Evolutionary conservation across 2,329 filamentous ascomycete genomes (phyloP).

Genomic region (Polychaeton citri): DNA sequence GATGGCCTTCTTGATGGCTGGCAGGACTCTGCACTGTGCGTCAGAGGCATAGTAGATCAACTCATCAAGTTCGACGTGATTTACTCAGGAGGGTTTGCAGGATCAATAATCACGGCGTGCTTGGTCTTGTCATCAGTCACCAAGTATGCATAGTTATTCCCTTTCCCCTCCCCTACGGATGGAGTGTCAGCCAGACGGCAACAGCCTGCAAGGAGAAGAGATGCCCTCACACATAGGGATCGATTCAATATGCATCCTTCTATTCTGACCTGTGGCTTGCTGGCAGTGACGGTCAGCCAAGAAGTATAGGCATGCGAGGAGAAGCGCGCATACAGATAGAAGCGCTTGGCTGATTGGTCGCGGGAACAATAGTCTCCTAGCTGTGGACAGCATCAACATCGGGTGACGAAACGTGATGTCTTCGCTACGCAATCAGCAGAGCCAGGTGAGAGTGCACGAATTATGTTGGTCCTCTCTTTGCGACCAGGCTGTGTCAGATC

Average conservation of each 20-base stretch:
- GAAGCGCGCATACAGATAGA: neutral
- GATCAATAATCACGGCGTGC: constrained; percentile 55
- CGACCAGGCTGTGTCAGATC: no score
- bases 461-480: no score
- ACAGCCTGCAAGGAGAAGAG: neutral
- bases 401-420: no score
- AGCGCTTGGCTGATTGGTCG: neutral
- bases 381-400: neutral
- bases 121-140: constrained; percentile 37
- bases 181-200: constrained; percentile 3
- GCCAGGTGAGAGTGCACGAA: no score
- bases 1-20: constrained; percentile 59
- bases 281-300: neutral
- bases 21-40: constrained; percentile 38
- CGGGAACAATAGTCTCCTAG: neutral
- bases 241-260: constrained; percentile 67
- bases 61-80: constrained; percentile 16
- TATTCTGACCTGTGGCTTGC: neutral
- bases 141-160: constrained; percentile 73
- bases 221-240: constrained; percentile 68
- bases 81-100: constrained; percentile 65
- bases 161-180: constrained; percentile 54
- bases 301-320: neutral
- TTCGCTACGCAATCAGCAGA: no score
- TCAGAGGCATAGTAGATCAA: constrained; percentile 1